Evolutionary conservation across 2,329 filamentous ascomycete species (phyloP).

Genomic region (Colletotrichum kahawae): DNA sequence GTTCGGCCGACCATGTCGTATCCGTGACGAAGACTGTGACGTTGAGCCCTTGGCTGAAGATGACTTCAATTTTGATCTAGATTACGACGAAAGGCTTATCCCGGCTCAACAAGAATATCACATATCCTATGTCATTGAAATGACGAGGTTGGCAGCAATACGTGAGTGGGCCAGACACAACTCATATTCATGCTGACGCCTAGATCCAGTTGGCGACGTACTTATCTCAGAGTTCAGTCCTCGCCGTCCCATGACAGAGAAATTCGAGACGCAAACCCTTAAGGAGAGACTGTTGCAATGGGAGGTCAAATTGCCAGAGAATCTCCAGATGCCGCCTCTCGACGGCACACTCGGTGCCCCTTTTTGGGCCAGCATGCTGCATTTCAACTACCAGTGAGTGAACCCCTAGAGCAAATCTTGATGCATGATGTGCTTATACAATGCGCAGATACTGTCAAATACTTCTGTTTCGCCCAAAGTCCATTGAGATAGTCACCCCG

Average conservation of each 20-base stretch:
- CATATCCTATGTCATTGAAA: constrained; percentile 38
- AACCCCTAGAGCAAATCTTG: not conserved
- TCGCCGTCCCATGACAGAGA: not conserved
- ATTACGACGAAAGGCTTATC: constrained; percentile 10
- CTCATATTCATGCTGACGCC: not conserved
- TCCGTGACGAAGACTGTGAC: constrained; percentile 42
- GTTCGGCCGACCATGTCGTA: constrained; percentile 38
- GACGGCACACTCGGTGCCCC: not conserved
- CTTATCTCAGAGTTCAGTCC: not conserved
- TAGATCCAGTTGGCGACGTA: not conserved
- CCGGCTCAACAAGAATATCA: constrained; percentile 32
- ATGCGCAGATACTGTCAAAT: not conserved
- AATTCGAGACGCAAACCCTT: not conserved
- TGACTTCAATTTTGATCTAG: constrained; percentile 36
- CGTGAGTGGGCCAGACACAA: constrained; percentile 18
- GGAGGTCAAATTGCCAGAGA: not conserved
- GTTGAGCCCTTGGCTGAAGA: constrained; percentile 34
- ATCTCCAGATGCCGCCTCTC: not conserved
- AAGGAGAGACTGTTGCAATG: not conserved
- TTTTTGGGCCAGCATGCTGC: constrained; percentile 8
- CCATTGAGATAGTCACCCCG: not conserved
- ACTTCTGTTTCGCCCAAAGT: not conserved
- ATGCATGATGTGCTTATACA: not conserved
- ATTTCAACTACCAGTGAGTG: not conserved
- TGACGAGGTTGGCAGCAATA: constrained; percentile 38